These are phyloP conservation scores for Ceratopteris richardii DNA, from an alignment of 75 land plant species.

Conservation along the genomic window DNA sequence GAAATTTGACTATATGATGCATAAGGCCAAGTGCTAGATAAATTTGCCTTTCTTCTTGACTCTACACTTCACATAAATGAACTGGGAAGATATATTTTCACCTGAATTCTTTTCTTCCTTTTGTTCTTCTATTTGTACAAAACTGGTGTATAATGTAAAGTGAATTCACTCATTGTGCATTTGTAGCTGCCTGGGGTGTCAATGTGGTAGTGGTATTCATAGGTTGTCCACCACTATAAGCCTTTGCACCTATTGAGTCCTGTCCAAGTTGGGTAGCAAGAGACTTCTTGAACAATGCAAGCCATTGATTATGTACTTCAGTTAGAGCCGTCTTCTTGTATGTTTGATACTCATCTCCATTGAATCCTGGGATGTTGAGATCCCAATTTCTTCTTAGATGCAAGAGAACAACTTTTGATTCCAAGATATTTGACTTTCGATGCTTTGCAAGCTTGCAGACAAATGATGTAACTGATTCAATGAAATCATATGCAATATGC, in stretches of 20 bases:
- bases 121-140: no score
- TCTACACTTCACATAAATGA: no score
- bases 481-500: slow-evolving; percentile 89
- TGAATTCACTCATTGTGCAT: no score
- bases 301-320: slow-evolving; percentile 79
- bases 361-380: slow-evolving; percentile 77
- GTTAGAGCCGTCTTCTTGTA: slow-evolving; percentile 52
- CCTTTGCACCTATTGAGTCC: slow-evolving; percentile 21
- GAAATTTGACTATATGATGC: no score
- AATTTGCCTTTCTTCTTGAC: no score
- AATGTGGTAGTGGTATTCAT: no score
- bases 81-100: no score
- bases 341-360: slow-evolving; percentile 70
- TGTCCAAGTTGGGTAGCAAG: slow-evolving; percentile 11
- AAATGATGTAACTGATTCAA: slow-evolving; percentile 72
- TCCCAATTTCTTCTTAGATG: slow-evolving; percentile 80
- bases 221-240: slow-evolving; percentile 10
- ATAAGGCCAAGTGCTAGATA: no score
- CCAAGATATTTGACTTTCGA: slow-evolving; percentile 66
- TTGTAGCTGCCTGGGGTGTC: no score
- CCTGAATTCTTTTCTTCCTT: no score
- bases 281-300: slow-evolving; percentile 63
- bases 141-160: no score
- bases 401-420: slow-evolving; percentile 81
- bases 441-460: slow-evolving; percentile 88